These are phyloP conservation scores for Myochromella boudieri DNA, from an alignment of 768 basidiomycete species.

Conservation along the genomic window DNA sequence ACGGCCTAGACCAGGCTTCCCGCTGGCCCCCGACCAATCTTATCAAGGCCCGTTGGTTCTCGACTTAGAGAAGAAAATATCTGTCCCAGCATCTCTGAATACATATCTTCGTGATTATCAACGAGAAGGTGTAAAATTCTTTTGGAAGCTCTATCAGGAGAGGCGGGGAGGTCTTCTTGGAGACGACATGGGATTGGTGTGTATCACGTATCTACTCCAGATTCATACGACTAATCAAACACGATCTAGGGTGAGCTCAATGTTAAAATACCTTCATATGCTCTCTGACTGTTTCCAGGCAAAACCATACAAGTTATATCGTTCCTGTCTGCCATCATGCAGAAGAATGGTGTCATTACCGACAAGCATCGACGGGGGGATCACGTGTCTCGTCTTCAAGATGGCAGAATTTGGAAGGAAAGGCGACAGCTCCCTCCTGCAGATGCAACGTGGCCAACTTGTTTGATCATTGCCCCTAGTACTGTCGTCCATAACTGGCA, in stretches of 20 bases:
- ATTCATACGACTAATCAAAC: background rate
- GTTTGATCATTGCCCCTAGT: slow-evolving; percentile 83
- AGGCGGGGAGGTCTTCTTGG: slow-evolving; percentile 81
- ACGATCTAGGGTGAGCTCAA: slow-evolving; percentile 5
- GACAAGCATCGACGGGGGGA: slow-evolving; percentile 69
- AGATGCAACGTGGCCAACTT: slow-evolving; percentile 79
- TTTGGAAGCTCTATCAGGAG: slow-evolving; percentile 70
- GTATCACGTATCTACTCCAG: slow-evolving; percentile 11
- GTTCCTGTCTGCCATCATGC: slow-evolving; percentile 90
- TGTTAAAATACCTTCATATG: background rate
- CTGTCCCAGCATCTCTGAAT: slow-evolving; percentile 73
- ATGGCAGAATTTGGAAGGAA: slow-evolving; percentile 52
- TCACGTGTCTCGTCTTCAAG: slow-evolving; percentile 67
- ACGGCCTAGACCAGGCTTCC: slow-evolving; percentile 55
- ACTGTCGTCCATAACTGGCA: slow-evolving; percentile 89
- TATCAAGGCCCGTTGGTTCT: slow-evolving; percentile 49
- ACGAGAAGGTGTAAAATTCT: slow-evolving; percentile 80
- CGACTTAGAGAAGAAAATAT: slow-evolving; percentile 42
- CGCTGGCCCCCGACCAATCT: slow-evolving; percentile 42
- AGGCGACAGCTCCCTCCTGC: slow-evolving; percentile 59
- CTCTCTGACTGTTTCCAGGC: slow-evolving; percentile 38
- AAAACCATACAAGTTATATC: slow-evolving; percentile 96
- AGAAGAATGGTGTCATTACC: slow-evolving; percentile 62
- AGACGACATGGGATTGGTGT: slow-evolving; percentile 91
- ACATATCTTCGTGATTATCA: slow-evolving; percentile 90